Evolutionary conservation across 1,139 yeast genomes (phyloP).

Genomic region (Magnusiomyces sp.): DNA sequence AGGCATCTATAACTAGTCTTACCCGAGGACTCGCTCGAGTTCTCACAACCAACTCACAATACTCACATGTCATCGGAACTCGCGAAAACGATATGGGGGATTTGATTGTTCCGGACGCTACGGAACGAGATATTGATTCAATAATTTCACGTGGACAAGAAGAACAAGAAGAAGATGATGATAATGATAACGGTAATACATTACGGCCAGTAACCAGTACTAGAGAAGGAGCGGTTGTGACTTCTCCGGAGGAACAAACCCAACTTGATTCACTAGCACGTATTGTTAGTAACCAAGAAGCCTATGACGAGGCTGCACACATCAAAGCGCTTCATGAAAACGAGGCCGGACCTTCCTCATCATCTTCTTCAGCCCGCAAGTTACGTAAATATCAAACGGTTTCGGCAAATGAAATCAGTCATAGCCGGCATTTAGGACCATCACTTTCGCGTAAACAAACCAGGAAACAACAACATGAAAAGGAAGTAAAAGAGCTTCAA

Average conservation of each 20-base stretch:
- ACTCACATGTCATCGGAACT: conserved; percentile 10
- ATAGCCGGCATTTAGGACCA: conserved; percentile 1
- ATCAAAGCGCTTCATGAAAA: too few species aligned
- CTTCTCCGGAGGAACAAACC: too few species aligned
- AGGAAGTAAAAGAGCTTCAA: neutral
- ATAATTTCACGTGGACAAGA: neutral
- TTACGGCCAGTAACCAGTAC: too few species aligned
- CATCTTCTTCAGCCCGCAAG: too few species aligned
- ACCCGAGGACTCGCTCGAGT: neutral
- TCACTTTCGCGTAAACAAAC: too few species aligned
- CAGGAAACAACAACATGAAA: neutral
- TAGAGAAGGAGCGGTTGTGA: too few species aligned
- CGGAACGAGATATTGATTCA: neutral
- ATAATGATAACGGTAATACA: neutral
- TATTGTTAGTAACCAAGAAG: too few species aligned
- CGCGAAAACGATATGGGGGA: conserved; percentile 12
- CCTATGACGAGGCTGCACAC: too few species aligned
- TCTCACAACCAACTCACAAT: neutral
- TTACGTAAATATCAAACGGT: too few species aligned
- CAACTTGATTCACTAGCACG: too few species aligned
- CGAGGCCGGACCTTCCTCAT: too few species aligned
- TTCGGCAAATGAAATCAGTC: too few species aligned
- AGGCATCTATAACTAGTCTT: neutral
- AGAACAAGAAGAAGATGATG: neutral
- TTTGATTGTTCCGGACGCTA: neutral